A percentile compares a stretch with the other conserved stretches of the same genome.
Evolutionary conservation across 2,329 filamentous ascomycete species (phyloP).

Genomic region (Tolypocladium capitatum): DNA sequence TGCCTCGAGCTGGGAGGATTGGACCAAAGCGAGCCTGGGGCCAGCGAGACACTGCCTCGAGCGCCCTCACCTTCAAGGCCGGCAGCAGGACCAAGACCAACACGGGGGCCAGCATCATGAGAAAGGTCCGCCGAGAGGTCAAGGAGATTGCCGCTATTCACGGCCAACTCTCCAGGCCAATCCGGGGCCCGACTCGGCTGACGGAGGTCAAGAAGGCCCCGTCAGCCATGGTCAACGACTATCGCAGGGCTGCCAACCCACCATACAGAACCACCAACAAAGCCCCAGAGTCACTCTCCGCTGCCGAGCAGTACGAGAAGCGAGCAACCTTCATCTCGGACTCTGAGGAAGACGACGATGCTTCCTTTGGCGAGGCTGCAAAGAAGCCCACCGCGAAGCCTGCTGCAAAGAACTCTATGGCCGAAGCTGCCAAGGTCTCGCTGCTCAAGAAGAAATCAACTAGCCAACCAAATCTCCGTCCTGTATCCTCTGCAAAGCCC

Average conservation of each 20-base stretch:
- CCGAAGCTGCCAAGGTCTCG: conserved; percentile 3
- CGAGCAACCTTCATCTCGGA: conserved; percentile 27
- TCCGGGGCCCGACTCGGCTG: conserved; percentile 14
- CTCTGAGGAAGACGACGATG: conserved; percentile 18
- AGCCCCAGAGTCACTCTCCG: conserved; percentile 8
- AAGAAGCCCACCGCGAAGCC: conserved; percentile 4
- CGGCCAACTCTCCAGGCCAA: conserved; percentile 27
- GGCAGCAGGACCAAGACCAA: conserved; percentile 39
- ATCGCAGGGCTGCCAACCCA: conserved; percentile 30
- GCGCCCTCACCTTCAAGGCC: conserved; percentile 28
- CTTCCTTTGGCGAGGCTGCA: conserved; percentile 14
- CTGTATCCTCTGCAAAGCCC: conserved; percentile 1
- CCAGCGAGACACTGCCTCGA: conserved; percentile 15
- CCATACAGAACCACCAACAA: conserved; percentile 13
- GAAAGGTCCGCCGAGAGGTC: conserved; percentile 42
- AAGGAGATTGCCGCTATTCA: conserved; percentile 37
- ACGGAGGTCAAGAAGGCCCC: conserved; percentile 36
- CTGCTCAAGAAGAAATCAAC: conserved; percentile 9
- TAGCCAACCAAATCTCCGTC: not conserved
- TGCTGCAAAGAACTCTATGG: not conserved
- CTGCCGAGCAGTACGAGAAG: conserved; percentile 18
- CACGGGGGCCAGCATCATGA: conserved; percentile 39
- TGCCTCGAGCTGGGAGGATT: conserved; percentile 29
- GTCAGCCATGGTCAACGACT: conserved; percentile 38
- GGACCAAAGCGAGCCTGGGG: conserved; percentile 14